phyloP scores from a whole-genome alignment of 1,284 basidiomycete genomes.

The Caloboletus inedulis region DNA sequence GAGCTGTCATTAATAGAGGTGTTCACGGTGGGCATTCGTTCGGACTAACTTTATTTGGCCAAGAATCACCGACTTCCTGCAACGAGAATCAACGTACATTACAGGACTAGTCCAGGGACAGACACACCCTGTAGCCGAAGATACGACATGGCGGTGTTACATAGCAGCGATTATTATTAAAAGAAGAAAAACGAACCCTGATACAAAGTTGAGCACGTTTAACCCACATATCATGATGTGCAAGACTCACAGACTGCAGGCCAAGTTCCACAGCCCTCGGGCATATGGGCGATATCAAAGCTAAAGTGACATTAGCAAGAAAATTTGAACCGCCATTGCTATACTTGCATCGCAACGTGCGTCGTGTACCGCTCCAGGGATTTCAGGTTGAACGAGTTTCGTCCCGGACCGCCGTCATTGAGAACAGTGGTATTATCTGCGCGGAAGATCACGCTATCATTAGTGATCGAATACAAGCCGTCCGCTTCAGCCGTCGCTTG shows the following conservation, averaged over 20 bases:
- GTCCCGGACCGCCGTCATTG: constrained; percentile 26
- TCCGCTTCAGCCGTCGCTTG: constrained; percentile 39
- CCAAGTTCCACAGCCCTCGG: constrained; percentile 39
- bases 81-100: neutral
- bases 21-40: neutral
- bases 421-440: constrained; percentile 33
- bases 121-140: constrained; percentile 8
- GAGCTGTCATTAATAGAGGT: neutral
- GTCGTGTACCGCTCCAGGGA: constrained; percentile 32
- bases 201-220: neutral
- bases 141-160: neutral
- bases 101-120: neutral
- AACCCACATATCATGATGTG: neutral
- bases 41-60: constrained; percentile 8
- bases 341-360: constrained; percentile 34
- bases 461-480: constrained; percentile 47
- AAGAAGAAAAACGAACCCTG: constrained; percentile 12
- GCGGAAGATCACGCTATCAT: constrained; percentile 41
- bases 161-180: neutral
- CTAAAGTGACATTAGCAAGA: constrained; percentile 13
- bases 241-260: constrained; percentile 32
- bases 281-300: constrained; percentile 39
- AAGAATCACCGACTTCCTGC: constrained; percentile 12
- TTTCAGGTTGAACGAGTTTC: constrained; percentile 35
- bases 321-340: too few species aligned